These are phyloP conservation scores for Truncatella angustata DNA, from an alignment of 2,329 filamentous ascomycete genomes.

Conservation along the genomic window DNA sequence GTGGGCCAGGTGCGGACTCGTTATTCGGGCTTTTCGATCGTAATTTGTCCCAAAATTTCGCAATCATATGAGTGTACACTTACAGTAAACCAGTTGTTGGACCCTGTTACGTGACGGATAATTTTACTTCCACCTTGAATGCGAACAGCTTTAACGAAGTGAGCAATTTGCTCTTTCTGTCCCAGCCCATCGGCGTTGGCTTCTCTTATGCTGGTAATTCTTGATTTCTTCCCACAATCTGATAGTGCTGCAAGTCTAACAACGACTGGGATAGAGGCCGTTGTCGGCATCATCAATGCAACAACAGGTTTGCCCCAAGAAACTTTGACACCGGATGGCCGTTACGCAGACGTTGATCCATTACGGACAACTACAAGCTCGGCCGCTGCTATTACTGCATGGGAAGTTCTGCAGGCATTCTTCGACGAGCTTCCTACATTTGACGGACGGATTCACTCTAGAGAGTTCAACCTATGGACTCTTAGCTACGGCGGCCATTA, in stretches of 20 bases:
- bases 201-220: slow-evolving; percentile 27
- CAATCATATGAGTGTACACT: too few relatives aligned
- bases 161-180: slow-evolving; percentile 27
- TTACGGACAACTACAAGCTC: slow-evolving; percentile 26
- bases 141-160: slow-evolving; percentile 21
- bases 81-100: too few relatives aligned
- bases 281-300: slow-evolving; percentile 23
- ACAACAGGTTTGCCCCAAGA: slow-evolving; percentile 21
- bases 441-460: slow-evolving; percentile 46
- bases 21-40: background rate
- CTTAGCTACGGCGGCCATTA: slow-evolving; percentile 48
- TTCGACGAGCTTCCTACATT: slow-evolving; percentile 29
- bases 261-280: too few relatives aligned
- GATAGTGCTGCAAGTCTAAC: too few relatives aligned
- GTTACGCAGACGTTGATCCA: slow-evolving; percentile 25
- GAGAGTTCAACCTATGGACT: slow-evolving; percentile 58
- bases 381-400: slow-evolving; percentile 25
- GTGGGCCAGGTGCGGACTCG: too few relatives aligned
- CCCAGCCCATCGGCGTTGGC: slow-evolving; percentile 27
- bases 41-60: too few relatives aligned
- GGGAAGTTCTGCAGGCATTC: slow-evolving; percentile 28
- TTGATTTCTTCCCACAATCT: too few relatives aligned
- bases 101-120: slow-evolving; percentile 26
- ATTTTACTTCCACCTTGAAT: slow-evolving; percentile 22
- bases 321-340: slow-evolving; percentile 25